Base-by-base conservation (phyloP, 164 flowering plant species). In the Umbellularia californica region DNA sequence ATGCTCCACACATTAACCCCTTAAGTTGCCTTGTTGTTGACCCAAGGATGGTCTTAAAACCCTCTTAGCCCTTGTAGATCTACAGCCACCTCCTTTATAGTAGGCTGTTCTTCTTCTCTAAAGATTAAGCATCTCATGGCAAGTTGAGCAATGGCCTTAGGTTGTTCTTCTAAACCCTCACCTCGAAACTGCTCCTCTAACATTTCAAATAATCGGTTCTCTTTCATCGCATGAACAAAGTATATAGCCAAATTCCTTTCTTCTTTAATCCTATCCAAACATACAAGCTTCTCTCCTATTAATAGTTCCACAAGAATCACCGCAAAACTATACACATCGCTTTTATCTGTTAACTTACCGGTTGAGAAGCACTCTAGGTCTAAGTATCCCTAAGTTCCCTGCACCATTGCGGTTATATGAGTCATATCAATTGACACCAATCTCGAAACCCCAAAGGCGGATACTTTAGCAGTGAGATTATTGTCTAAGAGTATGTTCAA, bases 401-500 rank as follows among this genome's bases (percentile, higher is more conserved):
- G 70, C 58, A 65, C 76, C 5, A 50, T 27, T 24, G 76, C 66
- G 13, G 76, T 62, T 64, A 74, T 24, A 5, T 74, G 76, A 19
- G 30, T 23, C 9, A 24, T 20, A 50, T 74, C 76, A 22, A 52
- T n/a, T 2, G 58, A 62, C 6, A 67, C 62, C 28, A 55, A 28
- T 60, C 41, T 55, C 3, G 66, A 33, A 24, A 47, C 64, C n/a
- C 64, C 74, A 27, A 71, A 84, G 68, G 85, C 84, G 0, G 86
- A 74, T 12, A 86, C 87, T 70, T 83, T 86, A 0, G 89, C 83
- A 0, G 69, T 77, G 70, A 65, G 79, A 24, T 69, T 69, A 3
- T 77, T 80, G 27, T 84, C 85, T n/a, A 86, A 63, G 15, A 86
- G 80, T 69, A 86, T 80, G 47, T 86, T 84, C 6, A 80, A 22